Percentiles rank a stretch among this genome's conserved stretches.
Evolutionary conservation across 768 basidiomycete species (phyloP).

Genomic region (Mycena albidolilacea): DNA sequence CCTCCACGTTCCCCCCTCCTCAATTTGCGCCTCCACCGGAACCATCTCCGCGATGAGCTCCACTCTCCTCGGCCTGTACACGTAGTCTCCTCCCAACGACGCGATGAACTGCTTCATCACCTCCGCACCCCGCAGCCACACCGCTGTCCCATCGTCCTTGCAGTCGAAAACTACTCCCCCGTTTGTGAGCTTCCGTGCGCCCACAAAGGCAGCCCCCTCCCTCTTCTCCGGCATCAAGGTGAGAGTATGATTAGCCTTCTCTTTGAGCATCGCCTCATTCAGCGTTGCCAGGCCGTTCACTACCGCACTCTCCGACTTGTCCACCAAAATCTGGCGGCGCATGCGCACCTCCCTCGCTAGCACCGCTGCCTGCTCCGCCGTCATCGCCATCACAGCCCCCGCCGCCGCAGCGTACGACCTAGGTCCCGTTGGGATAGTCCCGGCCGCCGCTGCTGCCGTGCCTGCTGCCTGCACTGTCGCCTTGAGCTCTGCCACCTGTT

Average conservation of each 20-base stretch:
- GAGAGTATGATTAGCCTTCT: slow-evolving; percentile 16
- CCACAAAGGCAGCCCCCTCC: slow-evolving; percentile 18
- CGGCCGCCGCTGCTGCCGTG: not conserved
- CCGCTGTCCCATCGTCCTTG: not conserved
- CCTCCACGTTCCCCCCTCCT: not conserved
- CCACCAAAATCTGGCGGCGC: slow-evolving; percentile 8
- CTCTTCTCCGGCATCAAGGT: not conserved
- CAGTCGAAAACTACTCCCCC: slow-evolving; percentile 21
- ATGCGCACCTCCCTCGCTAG: not conserved
- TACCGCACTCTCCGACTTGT: not conserved
- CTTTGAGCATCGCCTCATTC: not conserved
- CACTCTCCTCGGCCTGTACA: not conserved
- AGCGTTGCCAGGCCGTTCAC: not conserved
- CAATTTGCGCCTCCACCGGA: not conserved
- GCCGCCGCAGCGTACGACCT: not conserved
- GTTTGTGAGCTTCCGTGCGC: not conserved
- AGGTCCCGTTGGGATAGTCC: not conserved
- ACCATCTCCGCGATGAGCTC: slow-evolving; percentile 5
- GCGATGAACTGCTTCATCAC: not conserved
- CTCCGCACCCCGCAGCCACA: not conserved
- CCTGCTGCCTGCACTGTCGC: not conserved
- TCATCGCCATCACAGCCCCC: not conserved
- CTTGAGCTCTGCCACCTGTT: not conserved
- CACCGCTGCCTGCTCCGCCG: slow-evolving; percentile 2
- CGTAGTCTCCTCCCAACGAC: not conserved